Base-by-base conservation (phyloP, 176 grass and related monocot genomes). In the Echinochloa phyllopogon region DNA sequence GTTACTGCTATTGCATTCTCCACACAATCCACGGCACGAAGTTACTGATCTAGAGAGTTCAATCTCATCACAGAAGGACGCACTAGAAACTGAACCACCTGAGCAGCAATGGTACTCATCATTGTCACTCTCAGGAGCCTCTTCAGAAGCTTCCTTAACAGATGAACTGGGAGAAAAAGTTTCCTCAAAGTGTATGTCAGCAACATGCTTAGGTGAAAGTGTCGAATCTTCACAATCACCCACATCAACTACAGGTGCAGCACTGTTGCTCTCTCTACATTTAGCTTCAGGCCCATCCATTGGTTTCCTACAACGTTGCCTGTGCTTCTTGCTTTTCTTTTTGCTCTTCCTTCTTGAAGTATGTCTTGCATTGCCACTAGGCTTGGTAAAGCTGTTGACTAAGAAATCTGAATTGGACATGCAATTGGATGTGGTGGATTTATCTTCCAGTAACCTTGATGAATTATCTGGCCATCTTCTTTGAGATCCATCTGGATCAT, bases 241-340 rank as follows among this genome's bases (percentile, higher is more conserved):
- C 14, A 42, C 73, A 73, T 85, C 82, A 75, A 84, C 55, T 65
- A 60, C 53, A 60, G 52, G 55, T 48, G 24, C 10, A 41, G 61
- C 51, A 3, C 21, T 42, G 33, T 75, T 89, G 37, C 52, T 67
- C 85, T 84, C 84, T 80, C 51, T 59, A 20, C 62, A 83, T 60
- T 89, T 86, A 77, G n/a, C 81, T 79, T 88, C 74, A 83, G 64
- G 65, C 82, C 65, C 76, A 83, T 60, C 72, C 7, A 75, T 73
- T 76, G 33, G 48, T 53, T 90, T 92, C 66, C 51, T 88, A 68
- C 48, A 73, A 55, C 43, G 74, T 57, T 82, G 84, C 67, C 55
- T 92, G 75, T 90, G 83, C 57, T 88, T 89, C 65, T 92, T 94
- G 74, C 57, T 85, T 83, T 92, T 94, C 87, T 88, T 94, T 90